These are phyloP conservation scores for Phytopythium kandeliae DNA, from an alignment of 352 stramenopile genomes.

Conservation along the genomic window DNA sequence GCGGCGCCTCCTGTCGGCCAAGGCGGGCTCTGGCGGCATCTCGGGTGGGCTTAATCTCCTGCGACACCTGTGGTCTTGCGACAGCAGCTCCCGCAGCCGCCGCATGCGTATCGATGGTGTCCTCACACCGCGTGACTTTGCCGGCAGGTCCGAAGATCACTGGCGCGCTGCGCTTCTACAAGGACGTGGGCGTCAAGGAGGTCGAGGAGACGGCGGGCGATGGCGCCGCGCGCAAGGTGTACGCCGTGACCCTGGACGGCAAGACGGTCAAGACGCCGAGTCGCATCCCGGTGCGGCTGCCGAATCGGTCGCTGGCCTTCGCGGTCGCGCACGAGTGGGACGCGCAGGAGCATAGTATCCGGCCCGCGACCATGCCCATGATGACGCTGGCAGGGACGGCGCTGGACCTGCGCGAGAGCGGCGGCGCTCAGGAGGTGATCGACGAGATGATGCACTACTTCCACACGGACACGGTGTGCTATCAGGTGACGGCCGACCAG, in stretches of 20 bases:
- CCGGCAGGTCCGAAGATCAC: slow-evolving; percentile 68
- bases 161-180: slow-evolving; percentile 78
- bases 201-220: slow-evolving; percentile 29
- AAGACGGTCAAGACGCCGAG: slow-evolving; percentile 78
- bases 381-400: slow-evolving; percentile 83
- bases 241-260: slow-evolving; percentile 72
- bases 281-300: slow-evolving; percentile 54
- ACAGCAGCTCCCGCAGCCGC: too few relatives aligned
- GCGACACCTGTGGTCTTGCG: too few relatives aligned
- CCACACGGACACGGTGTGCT: slow-evolving; percentile 78
- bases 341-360: slow-evolving; percentile 66
- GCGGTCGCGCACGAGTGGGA: slow-evolving; percentile 84
- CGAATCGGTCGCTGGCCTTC: slow-evolving; percentile 59
- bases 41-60: slow-evolving; percentile 14
- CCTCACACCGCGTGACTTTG: not conserved
- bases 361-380: slow-evolving; percentile 80
- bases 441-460: slow-evolving; percentile 85
- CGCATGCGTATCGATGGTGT: not conserved
- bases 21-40: slow-evolving; percentile 34
- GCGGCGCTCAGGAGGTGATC: slow-evolving; percentile 49
- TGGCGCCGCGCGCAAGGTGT: slow-evolving; percentile 19
- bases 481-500: slow-evolving; percentile 61
- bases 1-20: slow-evolving; percentile 39
- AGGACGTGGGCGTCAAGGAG: slow-evolving; percentile 66
- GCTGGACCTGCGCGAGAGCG: slow-evolving; percentile 58